These are phyloP conservation scores for Sedum album DNA, from an alignment of 164 flowering plant species.

Conservation along the genomic window DNA sequence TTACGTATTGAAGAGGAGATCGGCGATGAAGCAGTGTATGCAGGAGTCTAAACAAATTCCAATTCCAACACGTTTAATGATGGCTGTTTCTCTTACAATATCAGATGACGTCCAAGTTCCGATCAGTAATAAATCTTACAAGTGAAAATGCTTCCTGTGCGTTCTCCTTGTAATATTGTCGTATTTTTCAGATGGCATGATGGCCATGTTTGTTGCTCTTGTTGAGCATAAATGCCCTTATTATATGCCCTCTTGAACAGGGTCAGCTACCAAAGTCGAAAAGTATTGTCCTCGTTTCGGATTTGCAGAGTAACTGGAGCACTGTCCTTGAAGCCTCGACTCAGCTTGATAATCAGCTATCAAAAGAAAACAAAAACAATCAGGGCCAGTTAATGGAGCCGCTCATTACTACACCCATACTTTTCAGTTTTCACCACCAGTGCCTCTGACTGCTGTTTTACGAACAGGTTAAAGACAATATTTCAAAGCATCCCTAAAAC, in stretches of 20 bases:
- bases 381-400: no score
- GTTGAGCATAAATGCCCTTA: neutral
- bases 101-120: neutral
- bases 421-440: no score
- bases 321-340: no score
- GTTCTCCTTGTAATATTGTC: neutral
- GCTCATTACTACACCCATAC: no score
- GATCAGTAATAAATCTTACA: neutral
- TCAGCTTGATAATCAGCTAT: no score
- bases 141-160: neutral
- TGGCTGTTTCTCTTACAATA: neutral
- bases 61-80: neutral
- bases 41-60: conserved; percentile 31
- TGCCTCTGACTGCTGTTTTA: no score
- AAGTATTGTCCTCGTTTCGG: no score
- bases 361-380: no score
- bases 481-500: conserved; percentile 76
- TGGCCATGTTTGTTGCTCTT: neutral
- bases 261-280: no score
- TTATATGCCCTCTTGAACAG: no score
- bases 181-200: neutral
- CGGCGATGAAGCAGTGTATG: conserved; percentile 69
- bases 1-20: conserved; percentile 87
- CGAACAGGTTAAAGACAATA: conserved; percentile 68
- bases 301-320: no score